Conservation (phyloP, 2,329 filamentous ascomycete species). For the Fusarium subtropicale region DNA sequence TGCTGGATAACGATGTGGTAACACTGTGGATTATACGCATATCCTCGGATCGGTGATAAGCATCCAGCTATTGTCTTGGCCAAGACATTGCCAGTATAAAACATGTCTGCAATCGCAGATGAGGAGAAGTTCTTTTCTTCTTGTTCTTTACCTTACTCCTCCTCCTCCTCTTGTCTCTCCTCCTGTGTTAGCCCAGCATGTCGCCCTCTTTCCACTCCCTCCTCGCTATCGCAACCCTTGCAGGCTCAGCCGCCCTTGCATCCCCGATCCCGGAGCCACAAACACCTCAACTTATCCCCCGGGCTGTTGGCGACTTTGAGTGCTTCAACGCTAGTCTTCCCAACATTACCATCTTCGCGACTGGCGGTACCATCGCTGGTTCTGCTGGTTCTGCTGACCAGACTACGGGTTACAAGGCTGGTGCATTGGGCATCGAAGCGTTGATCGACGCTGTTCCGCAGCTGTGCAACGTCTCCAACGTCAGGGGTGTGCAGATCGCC, state of each 20-base stretch:
- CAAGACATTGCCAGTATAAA: slow-evolving; percentile 20
- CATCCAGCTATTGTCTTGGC: not conserved
- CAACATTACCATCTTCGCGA: slow-evolving; percentile 67
- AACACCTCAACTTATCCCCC: slow-evolving; percentile 9
- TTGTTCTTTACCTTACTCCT: not conserved
- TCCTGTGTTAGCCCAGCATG: slow-evolving; percentile 16
- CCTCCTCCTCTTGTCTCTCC: not conserved
- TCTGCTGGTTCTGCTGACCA: slow-evolving; percentile 58
- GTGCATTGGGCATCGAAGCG: slow-evolving; percentile 58
- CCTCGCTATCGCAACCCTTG: slow-evolving; percentile 18
- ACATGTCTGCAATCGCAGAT: not conserved
- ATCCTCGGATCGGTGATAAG: slow-evolving; percentile 4
- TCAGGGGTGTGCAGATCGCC: slow-evolving; percentile 62
- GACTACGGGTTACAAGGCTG: slow-evolving; percentile 56
- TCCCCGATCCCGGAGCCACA: slow-evolving; percentile 25
- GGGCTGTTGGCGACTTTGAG: slow-evolving; percentile 26
- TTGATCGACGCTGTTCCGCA: slow-evolving; percentile 66
- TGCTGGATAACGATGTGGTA: slow-evolving; percentile 36
- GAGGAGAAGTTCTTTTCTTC: not conserved
- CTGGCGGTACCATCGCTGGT: slow-evolving; percentile 69
- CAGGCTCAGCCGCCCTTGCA: slow-evolving; percentile 16
- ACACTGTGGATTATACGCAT: slow-evolving; percentile 20
- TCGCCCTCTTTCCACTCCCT: slow-evolving; percentile 23
- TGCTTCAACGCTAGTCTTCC: slow-evolving; percentile 53
- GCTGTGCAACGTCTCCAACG: slow-evolving; percentile 64